Conservation (phyloP, 1,139 yeast species). For the Debaryomyces udenii region DNA sequence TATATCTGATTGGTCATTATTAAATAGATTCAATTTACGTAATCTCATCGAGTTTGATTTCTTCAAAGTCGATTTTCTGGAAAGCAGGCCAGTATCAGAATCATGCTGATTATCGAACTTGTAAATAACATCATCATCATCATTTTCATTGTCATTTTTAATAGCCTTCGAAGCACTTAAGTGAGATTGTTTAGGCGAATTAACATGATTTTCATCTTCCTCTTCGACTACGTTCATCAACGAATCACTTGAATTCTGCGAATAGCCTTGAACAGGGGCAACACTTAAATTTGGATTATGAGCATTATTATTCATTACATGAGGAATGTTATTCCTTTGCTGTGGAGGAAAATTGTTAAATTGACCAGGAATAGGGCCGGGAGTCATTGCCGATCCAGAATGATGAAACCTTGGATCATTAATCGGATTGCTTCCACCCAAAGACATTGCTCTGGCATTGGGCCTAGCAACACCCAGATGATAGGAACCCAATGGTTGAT, state of each 20-base stretch:
- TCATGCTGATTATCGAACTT: constrained; percentile 33
- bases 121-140: constrained; percentile 35
- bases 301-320: neutral
- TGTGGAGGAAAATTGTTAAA: constrained; percentile 1
- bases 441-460: constrained; percentile 48
- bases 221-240: constrained; percentile 47
- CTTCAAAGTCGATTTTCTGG: constrained; percentile 44
- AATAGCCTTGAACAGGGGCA: constrained; percentile 3
- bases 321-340: constrained; percentile 1
- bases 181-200: constrained; percentile 5
- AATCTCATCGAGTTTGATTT: constrained; percentile 48
- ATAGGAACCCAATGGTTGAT: constrained; percentile 1
- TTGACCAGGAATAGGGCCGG: neutral
- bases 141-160: constrained; percentile 6
- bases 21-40: constrained; percentile 45
- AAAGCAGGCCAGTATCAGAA: constrained; percentile 25
- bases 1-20: constrained; percentile 13
- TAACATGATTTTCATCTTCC: constrained; percentile 27
- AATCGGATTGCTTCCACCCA: constrained; percentile 40
- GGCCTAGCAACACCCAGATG: constrained; percentile 23
- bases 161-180: neutral
- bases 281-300: constrained; percentile 1
- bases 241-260: constrained; percentile 38
- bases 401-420: constrained; percentile 4
- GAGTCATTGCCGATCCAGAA: neutral